Conservation (phyloP, 306 rosid species). For the Dicorynia guianensis region DNA sequence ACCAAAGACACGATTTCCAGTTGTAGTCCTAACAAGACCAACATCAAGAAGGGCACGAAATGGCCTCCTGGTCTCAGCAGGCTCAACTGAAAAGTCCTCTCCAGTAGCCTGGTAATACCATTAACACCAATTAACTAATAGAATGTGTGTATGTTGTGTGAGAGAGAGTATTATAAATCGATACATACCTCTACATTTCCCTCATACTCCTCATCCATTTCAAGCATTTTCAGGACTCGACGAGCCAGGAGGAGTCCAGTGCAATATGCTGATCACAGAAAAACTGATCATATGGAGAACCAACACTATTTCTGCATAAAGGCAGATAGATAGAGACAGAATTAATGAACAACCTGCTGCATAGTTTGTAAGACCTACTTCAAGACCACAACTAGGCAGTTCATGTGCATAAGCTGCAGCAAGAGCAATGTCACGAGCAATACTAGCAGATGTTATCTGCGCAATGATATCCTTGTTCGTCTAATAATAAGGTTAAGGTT, state of each 20-base stretch:
- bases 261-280: constrained; percentile 64
- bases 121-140: neutral
- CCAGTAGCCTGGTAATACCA: constrained; percentile 66
- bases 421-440: constrained; percentile 77
- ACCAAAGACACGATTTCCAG: constrained; percentile 89
- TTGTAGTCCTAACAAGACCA: constrained; percentile 78
- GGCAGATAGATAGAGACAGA: neutral
- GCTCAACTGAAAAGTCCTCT: constrained; percentile 83
- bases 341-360: constrained; percentile 68
- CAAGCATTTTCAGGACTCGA: constrained; percentile 71
- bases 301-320: too few relatives aligned
- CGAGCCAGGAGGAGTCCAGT: constrained; percentile 92
- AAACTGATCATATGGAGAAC: neutral
- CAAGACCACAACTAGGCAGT: constrained; percentile 71
- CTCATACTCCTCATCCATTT: constrained; percentile 78
- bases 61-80: too few relatives aligned
- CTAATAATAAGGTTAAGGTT: constrained; percentile 49
- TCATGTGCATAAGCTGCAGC: constrained; percentile 83
- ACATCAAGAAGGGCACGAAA: constrained; percentile 94
- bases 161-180: neutral
- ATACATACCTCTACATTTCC: constrained; percentile 82
- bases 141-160: too few relatives aligned
- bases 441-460: constrained; percentile 73
- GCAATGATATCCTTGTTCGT: constrained; percentile 77
- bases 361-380: constrained; percentile 88